These are phyloP conservation scores for Arthrinium phaeospermum DNA, from an alignment of 2,329 filamentous ascomycete species.

Conservation along the genomic window DNA sequence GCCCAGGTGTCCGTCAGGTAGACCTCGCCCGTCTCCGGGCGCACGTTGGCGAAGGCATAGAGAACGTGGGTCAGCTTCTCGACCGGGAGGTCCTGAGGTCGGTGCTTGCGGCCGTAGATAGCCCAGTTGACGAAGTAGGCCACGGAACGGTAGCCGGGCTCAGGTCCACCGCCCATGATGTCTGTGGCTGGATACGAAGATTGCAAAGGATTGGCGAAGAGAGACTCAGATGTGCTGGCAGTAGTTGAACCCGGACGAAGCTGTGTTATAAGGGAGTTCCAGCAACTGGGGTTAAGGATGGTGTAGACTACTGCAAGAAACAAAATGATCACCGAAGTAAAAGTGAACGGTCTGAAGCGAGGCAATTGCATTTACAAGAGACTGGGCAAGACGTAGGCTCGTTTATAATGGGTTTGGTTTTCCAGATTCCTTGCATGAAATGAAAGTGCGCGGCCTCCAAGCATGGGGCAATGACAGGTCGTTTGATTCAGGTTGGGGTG, in stretches of 20 bases:
- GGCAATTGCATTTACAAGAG: slow-evolving; percentile 5
- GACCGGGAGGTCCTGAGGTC: slow-evolving; percentile 82
- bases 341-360: slow-evolving; percentile 5
- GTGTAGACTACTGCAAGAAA: slow-evolving; percentile 15
- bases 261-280: slow-evolving; percentile 4
- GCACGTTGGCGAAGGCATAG: slow-evolving; percentile 89
- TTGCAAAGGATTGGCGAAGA: slow-evolving; percentile 20
- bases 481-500: slow-evolving; percentile 22
- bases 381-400: background rate
- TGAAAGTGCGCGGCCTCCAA: slow-evolving; percentile 21
- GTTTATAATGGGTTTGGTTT: slow-evolving; percentile 18
- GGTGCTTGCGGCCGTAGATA: slow-evolving; percentile 84
- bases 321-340: slow-evolving; percentile 16
- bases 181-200: slow-evolving; percentile 22
- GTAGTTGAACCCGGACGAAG: background rate
- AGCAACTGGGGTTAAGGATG: slow-evolving; percentile 15
- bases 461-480: slow-evolving; percentile 14
- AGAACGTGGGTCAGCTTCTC: slow-evolving; percentile 87
- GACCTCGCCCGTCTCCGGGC: slow-evolving; percentile 80
- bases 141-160: slow-evolving; percentile 65
- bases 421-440: slow-evolving; percentile 11
- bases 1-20: slow-evolving; percentile 69
- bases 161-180: slow-evolving; percentile 51
- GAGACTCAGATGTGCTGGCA: slow-evolving; percentile 18
- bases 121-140: slow-evolving; percentile 83